Evolutionary conservation across 2,329 filamentous ascomycete species (phyloP).

Genomic region (Lachnellula occidentalis): DNA sequence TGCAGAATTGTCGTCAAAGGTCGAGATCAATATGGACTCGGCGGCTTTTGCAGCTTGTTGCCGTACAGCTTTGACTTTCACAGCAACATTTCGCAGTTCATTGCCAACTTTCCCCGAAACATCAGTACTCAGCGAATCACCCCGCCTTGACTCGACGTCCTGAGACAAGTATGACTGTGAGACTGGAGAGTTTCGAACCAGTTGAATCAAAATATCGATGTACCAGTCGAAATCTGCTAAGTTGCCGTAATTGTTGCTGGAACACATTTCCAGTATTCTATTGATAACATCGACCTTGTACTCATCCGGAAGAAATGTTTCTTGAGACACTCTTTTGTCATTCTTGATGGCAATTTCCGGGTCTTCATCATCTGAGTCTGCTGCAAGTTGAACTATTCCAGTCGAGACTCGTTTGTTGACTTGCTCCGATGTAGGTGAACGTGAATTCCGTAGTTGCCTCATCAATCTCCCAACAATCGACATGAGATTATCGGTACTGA

Average conservation of each 20-base stretch:
- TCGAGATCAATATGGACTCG: constrained; percentile 64
- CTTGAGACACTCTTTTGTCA: constrained; percentile 47
- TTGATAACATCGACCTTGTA: constrained; percentile 80
- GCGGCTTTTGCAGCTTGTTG: constrained; percentile 76
- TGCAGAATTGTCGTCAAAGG: constrained; percentile 47
- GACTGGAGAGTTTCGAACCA: constrained; percentile 66
- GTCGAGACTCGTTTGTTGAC: constrained; percentile 41
- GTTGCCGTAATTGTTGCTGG: constrained; percentile 79
- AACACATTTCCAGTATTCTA: constrained; percentile 83
- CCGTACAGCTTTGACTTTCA: constrained; percentile 82
- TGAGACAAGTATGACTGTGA: constrained; percentile 32
- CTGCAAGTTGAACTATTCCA: constrained; percentile 27
- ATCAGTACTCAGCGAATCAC: constrained; percentile 24
- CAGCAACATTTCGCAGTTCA: constrained; percentile 84
- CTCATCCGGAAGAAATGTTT: constrained; percentile 70
- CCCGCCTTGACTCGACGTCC: constrained; percentile 6
- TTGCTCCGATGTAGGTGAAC: constrained; percentile 42
- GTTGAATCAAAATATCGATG: constrained; percentile 79
- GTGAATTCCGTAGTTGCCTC: constrained; percentile 71
- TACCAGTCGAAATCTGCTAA: constrained; percentile 97
- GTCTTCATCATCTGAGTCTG: constrained; percentile 52
- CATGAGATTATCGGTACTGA: constrained; percentile 78
- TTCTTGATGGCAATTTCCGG: constrained; percentile 41
- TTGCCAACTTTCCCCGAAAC: constrained; percentile 70
- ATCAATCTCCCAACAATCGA: constrained; percentile 82